phyloP scores from a whole-genome alignment of 306 rosid species.

The Senna siamea region DNA sequence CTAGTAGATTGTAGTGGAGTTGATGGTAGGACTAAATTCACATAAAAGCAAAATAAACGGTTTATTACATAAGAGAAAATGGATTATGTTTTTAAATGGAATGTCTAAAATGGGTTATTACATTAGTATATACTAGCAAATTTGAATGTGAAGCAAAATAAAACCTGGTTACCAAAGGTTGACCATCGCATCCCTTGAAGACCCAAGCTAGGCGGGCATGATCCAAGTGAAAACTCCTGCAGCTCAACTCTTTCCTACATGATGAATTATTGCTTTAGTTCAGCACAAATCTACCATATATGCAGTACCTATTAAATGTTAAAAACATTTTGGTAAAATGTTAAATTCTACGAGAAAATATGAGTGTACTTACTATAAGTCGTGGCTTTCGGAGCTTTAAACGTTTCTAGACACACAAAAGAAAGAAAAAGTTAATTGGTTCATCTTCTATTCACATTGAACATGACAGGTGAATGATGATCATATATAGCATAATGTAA shows the following conservation, averaged over 20 bases:
- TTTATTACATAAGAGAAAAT: neutral
- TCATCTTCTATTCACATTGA: neutral
- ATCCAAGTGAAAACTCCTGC: conserved; percentile 78
- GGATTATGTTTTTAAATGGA: neutral
- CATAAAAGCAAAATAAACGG: neutral
- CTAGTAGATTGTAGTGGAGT: neutral
- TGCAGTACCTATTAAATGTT: conserved; percentile 7
- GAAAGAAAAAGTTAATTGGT: conserved; percentile 25
- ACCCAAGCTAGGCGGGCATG: conserved; percentile 86
- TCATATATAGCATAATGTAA: neutral
- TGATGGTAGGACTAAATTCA: conserved; percentile 17
- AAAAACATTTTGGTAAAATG: neutral
- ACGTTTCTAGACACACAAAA: conserved; percentile 65
- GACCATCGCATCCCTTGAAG: conserved; percentile 87
- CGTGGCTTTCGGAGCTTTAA: conserved; percentile 74
- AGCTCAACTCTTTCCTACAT: conserved; percentile 80
- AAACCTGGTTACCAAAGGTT: conserved; percentile 76
- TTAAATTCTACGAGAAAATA: conserved; percentile 30
- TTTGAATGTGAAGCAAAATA: conserved; percentile 47
- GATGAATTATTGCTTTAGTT: conserved; percentile 29
- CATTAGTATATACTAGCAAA: neutral
- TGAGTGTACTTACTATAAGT: conserved; percentile 64
- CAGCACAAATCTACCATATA: conserved; percentile 19
- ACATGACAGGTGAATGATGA: neutral
- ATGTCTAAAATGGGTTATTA: neutral